These are phyloP conservation scores for Mrakia hoshinonis DNA, from an alignment of 768 basidiomycete species.

Conservation along the genomic window DNA sequence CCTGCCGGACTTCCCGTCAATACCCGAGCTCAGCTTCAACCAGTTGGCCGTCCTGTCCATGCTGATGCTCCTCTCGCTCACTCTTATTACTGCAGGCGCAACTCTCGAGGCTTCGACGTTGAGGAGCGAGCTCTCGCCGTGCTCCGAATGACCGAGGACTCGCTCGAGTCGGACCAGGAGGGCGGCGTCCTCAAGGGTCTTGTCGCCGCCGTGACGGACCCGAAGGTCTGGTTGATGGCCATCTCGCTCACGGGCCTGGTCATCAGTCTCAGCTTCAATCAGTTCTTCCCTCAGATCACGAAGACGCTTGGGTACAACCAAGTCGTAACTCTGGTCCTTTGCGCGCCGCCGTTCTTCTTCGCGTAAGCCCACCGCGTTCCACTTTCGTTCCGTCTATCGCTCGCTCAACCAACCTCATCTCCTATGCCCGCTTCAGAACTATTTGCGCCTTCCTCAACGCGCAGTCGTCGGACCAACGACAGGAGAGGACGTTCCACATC, in stretches of 20 bases:
- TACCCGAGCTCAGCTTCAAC: not conserved
- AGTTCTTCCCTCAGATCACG: slow-evolving; percentile 47
- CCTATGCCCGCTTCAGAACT: slow-evolving; percentile 53
- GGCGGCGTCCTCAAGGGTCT: not conserved
- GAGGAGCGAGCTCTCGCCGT: slow-evolving; percentile 40
- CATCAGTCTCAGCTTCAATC: slow-evolving; percentile 26
- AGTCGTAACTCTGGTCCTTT: slow-evolving; percentile 65
- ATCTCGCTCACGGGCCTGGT: slow-evolving; percentile 19
- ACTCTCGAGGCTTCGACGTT: slow-evolving; percentile 37
- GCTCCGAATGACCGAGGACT: slow-evolving; percentile 42
- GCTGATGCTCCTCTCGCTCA: slow-evolving; percentile 43
- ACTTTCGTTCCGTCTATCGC: too few species aligned
- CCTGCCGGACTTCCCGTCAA: slow-evolving; percentile 23
- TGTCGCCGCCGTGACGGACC: not conserved
- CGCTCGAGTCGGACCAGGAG: slow-evolving; percentile 13
- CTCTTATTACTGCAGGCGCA: slow-evolving; percentile 44
- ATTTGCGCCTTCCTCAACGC: slow-evolving; percentile 48
- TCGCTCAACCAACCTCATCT: not conserved
- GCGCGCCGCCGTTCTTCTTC: slow-evolving; percentile 44
- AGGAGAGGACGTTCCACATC: slow-evolving; percentile 53
- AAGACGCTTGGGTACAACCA: slow-evolving; percentile 54
- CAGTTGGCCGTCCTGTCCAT: slow-evolving; percentile 38
- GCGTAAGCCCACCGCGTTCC: slow-evolving; percentile 15
- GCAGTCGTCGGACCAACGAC: slow-evolving; percentile 61
- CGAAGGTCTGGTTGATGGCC: slow-evolving; percentile 9